Base-by-base conservation (phyloP, 257 asterid genomes). In the Gardenia jasminoides region DNA sequence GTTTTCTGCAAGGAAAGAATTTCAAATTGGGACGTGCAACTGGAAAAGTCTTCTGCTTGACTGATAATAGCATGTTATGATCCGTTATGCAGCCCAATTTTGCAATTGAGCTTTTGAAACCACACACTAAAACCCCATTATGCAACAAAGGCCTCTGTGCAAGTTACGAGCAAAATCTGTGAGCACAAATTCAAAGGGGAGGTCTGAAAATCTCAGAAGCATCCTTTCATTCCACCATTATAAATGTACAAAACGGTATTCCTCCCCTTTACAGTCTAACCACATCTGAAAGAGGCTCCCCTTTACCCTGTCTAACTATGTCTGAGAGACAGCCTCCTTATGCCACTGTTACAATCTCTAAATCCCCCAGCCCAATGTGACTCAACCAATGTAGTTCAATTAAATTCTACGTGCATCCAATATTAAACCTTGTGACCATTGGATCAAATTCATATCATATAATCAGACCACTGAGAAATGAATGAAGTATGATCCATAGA, bases 401-500 rank as follows among this genome's bases (percentile, higher is more conserved):
- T 36, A 36, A 46, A 46, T 46, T 46, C 50, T 7, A 46, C 50
- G 1, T 1, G 7, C 50, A 46, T 46, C 9, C 50, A 7, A 46
- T 7, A 46, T 10, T 0, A 11, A 47, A 47, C 13, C 52, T 47
- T 47, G 17, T 47, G 13, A 47, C 52, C 52, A 47, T 47, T 10
- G 52, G 13, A 0, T 9, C 13, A 11, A 78, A 61, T 52, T 85
- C 79, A 82, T 74, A 85, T 85, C 46, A 82, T 76, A 65, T 85
- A 85, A 31, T 82, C 88, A 62, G 88, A 81, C 88, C 85, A 84
- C 12, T 77, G 81, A 33, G 83, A 69, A 61, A 82, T 79, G 31
- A 82, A 85, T 31, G 86, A 85, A 46, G 88, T 85, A 71, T 82
- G 88, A 76, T 85, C 86, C 88, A 85, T 82, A 16, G 84, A 80